Conservation (phyloP, 495 filamentous ascomycete genomes). For the Rhypophila decipiens region DNA sequence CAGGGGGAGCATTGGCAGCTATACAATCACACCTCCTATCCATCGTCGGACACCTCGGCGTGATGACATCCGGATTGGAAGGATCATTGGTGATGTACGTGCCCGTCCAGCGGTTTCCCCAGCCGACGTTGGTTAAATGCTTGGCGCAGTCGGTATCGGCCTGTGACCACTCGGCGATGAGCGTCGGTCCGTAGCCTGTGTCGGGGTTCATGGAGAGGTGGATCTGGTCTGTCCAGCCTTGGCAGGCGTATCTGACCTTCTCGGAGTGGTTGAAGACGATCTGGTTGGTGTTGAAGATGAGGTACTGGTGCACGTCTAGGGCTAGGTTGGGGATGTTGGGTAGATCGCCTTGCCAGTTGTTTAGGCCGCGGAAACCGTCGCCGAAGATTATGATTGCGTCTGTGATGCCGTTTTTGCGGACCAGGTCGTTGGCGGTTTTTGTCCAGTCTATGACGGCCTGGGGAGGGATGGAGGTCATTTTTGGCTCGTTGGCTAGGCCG, state of each 20-base stretch:
- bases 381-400: constrained; percentile 64
- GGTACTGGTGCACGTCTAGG: constrained; percentile 91
- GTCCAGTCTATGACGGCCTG: constrained; percentile 66
- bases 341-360: constrained; percentile 70
- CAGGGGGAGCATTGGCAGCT: constrained; percentile 65
- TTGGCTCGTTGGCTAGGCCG: constrained; percentile 82
- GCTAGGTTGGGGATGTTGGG: constrained; percentile 52
- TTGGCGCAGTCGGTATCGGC: constrained; percentile 92
- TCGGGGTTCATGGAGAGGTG: constrained; percentile 57
- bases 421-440: constrained; percentile 50
- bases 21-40: constrained; percentile 63
- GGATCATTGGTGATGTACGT: constrained; percentile 56
- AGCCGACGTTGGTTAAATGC: constrained; percentile 84
- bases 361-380: constrained; percentile 76
- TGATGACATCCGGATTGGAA: constrained; percentile 46
- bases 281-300: constrained; percentile 76
- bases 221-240: constrained; percentile 77
- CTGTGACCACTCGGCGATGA: constrained; percentile 96
- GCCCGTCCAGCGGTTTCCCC: constrained; percentile 87
- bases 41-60: constrained; percentile 63
- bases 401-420: constrained; percentile 63
- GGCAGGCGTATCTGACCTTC: constrained; percentile 80
- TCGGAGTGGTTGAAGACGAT: constrained; percentile 65
- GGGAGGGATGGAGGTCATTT: constrained; percentile 58
- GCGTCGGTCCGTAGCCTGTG: constrained; percentile 90